A percentile compares a stretch with the other conserved stretches of the same genome.
Conservation (phyloP, 2,329 filamentous ascomycete species). For the Bipolaris oryzae region DNA sequence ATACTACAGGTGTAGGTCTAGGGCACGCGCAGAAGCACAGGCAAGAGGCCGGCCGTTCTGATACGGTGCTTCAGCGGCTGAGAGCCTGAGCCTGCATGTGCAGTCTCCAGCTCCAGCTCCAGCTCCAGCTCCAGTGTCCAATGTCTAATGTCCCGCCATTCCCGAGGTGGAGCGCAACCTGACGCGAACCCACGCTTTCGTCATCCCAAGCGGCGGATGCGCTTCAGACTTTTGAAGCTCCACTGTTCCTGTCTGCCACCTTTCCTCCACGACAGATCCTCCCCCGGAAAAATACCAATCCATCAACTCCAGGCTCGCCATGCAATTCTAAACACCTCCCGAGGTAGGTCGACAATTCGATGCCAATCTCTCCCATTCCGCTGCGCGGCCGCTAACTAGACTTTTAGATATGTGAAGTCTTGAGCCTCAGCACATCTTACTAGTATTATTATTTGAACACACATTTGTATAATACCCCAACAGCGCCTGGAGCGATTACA, state of each 20-base stretch:
- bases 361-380: conserved; percentile 17
- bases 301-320: conserved; percentile 20
- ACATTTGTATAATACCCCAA: conserved; percentile 11
- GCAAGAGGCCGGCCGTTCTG: conserved; percentile 1
- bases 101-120: neutral
- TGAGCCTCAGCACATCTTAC: conserved; percentile 24
- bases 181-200: conserved; percentile 17
- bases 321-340: conserved; percentile 19
- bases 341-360: conserved; percentile 14
- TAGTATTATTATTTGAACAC: conserved; percentile 11
- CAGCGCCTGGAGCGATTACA: conserved; percentile 10
- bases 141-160: conserved; percentile 7
- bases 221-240: conserved; percentile 27
- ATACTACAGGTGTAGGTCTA: neutral
- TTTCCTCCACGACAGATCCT: conserved; percentile 9
- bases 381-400: conserved; percentile 24
- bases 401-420: conserved; percentile 17
- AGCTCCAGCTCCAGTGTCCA: neutral
- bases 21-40: neutral
- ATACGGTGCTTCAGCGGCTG: conserved; percentile 3
- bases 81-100: conserved; percentile 5
- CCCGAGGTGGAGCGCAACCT: conserved; percentile 20
- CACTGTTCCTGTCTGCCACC: conserved; percentile 17
- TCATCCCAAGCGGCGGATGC: conserved; percentile 17
- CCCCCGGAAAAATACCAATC: conserved; percentile 20